Base-by-base conservation (phyloP, 1,139 yeast genomes). In the Petasospora fabianii region DNA sequence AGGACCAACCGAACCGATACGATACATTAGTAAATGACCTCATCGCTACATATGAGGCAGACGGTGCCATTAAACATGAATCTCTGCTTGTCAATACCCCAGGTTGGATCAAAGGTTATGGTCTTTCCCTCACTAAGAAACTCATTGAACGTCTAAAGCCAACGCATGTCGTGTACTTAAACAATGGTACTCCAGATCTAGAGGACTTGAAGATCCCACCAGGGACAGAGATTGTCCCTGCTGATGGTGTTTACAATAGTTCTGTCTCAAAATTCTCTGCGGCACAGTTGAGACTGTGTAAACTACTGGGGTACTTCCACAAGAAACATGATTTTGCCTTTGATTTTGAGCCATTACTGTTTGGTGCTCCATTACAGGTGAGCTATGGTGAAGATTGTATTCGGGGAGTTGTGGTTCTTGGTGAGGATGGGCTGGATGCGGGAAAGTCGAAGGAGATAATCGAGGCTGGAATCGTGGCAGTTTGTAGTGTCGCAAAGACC, bases 71-170 rank as follows among this genome's bases (percentile, higher is more conserved):
- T 49, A 30, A 42, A 50, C 46, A 50, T 34, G 56, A 54, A 38
- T 28, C 45, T 12, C 19, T 88, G 11, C 60, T 92, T 2, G 70
- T 90, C 4, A 90, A 90, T 52, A 78, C 94, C 0, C 95, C 97
- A 0, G 97, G 97, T 0, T 90, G 97, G 97, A 75, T 88, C 19
- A 85, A 84, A 60, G 97, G 97, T 0, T 79, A 78, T 44, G 98
- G 97, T 0, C 69, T 81, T 27, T 82, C 80, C 40, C 61, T 90
- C 9, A 65, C 86, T 16, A 64, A 62, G 13, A 65, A 71, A 13
- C 63, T 87, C 2, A 65, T 82, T 2, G 47, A 55, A 1, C 47
- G 61, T 9, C 59, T 76, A 2, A 59, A 66, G n/a, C 86, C 94
- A 0, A 71, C 81, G 1, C 68, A 74, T 46, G 59, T 84, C 21